Base-by-base conservation (phyloP, 2,329 filamentous ascomycete genomes). In the Colletotrichum chlorophyti region DNA sequence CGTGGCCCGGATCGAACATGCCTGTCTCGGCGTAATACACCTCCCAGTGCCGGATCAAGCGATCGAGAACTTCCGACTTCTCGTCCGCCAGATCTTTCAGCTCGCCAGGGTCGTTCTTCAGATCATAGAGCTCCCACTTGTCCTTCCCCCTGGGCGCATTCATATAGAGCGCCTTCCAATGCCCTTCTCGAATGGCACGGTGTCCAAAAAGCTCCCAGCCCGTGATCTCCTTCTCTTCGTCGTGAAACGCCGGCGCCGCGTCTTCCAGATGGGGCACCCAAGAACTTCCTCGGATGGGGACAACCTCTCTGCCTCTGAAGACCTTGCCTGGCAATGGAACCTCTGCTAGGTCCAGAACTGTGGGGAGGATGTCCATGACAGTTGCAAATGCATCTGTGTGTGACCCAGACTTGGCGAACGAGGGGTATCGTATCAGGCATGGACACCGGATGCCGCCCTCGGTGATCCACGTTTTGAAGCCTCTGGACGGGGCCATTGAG, bases 111-210 rank as follows among this genome's bases (percentile, higher is more conserved):
- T 86, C 83, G 1, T 70, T 69, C 6, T 66, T 68, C 2, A 86
- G 71, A 64, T 85, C 78, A 65, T 84, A 86, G 34, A 86, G 69
- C 69, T 86, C 80, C 83, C 83, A 86, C 23, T 76, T 76, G 65
- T 83, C 82, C 0, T 83, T 17, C 15, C 63, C 69, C 49, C 66
- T 65, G 17, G 79, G 82, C 53, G 79, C 81, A 1, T 81, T 82
- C 46, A 85, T 82, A 65, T 81, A 85, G 38, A 83, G 77, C 5
- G 82, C 82, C 67, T 85, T 86, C 77, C 79, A 86, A 64, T 83
- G 76, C 7, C 79, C 82, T 50, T 79, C 80, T 38, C 83, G 80
- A 21, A 85, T 76, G 0, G 84, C 84, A 3, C 61, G 64, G 4
- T 78, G 76, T 0, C 81, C 80, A 63, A 79, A 84, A 0, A 78